Evolutionary conservation across 352 stramenopile species (phyloP), one percentile per base, ranked within the genome.

Genomic region (Globisporangium nodosum): DNA sequence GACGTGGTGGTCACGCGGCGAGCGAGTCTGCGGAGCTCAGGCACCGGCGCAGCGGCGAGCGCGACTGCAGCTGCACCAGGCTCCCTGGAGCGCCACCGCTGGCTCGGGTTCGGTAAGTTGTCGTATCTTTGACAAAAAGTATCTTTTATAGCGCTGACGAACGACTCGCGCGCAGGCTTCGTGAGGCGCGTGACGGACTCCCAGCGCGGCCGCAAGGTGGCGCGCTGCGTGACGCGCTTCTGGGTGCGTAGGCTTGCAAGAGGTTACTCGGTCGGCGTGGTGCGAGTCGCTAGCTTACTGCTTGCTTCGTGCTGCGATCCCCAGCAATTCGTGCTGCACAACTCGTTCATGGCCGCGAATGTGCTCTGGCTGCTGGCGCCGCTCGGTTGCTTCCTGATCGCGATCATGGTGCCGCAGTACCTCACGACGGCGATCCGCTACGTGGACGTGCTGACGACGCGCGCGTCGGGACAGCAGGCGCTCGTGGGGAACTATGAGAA

Each of bases 321-420:
- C 37, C 37, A 78, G 70, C 60, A 70, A 51, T 69, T 67, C 31
- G 42, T 85, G 5, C 56, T 85, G 21, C 81, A 75, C 54, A 85
- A 90, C 35, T 85, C 76, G 37, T 88, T 90, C 64, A 84, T 88
- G 75, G 78, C 76, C 0, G 66, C 78, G 55, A 92, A 92, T 52
- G 74, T 90, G 20, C 24, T 90, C 46, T 92, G 81, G 81, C 74
- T 92, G 9, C 64, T 92, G 4, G 69, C 79, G 15, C 81, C 81
- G 15, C 62, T 92, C 3, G 83, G 69, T 37, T 92, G 81, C 52
- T 92, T 89, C 53, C 55, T 77, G 5, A 69, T 92, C 56, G 81
- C 81, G 18, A 82, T 92, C 58, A 66, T 79, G 12, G 81, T 87
- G 2, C 81, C 81, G 7, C 76, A 87, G 49, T 88, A 92, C 54